Conservation (phyloP, 2,329 filamentous ascomycete genomes). For the Diaporthe sp. region DNA sequence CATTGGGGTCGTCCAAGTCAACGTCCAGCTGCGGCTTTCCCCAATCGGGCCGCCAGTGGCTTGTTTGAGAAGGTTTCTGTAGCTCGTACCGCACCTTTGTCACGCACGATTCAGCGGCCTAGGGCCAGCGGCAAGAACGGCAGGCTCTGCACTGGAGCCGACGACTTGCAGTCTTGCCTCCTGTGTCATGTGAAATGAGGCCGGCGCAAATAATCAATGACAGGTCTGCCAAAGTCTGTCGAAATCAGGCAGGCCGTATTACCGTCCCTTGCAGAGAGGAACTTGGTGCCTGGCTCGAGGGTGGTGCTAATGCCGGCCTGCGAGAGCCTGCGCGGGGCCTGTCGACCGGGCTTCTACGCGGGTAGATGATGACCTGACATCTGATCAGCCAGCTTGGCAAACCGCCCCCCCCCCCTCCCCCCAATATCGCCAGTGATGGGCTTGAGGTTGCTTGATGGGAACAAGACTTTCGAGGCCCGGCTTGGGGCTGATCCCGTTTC, state of each 20-base stretch:
- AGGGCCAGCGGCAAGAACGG: conserved; percentile 15
- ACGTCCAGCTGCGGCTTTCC: conserved; percentile 30
- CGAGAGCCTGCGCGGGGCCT: neutral
- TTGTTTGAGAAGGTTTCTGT: conserved; percentile 30
- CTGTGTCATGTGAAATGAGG: conserved; percentile 5
- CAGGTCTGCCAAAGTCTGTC: neutral
- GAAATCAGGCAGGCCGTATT: neutral
- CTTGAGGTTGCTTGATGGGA: neutral
- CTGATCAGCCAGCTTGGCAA: conserved; percentile 7
- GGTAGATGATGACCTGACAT: conserved; percentile 6
- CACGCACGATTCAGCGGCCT: conserved; percentile 20
- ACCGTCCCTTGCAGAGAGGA: neutral
- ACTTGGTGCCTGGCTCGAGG: neutral
- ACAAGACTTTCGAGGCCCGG: conserved; percentile 19
- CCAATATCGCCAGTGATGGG: conserved; percentile 7
- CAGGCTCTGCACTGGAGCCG: neutral
- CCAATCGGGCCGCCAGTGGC: conserved; percentile 18
- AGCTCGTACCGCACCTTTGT: conserved; percentile 15
- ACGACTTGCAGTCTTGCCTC: neutral
- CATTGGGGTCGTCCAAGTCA: conserved; percentile 25
- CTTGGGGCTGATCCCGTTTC: conserved; percentile 23
- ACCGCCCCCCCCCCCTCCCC: too few relatives aligned
- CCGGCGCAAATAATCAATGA: neutral
- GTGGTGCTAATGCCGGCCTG: neutral
- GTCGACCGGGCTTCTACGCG: neutral